Evolutionary conservation across 345 rosid species (phyloP).

Genomic region (Salix purpurea): DNA sequence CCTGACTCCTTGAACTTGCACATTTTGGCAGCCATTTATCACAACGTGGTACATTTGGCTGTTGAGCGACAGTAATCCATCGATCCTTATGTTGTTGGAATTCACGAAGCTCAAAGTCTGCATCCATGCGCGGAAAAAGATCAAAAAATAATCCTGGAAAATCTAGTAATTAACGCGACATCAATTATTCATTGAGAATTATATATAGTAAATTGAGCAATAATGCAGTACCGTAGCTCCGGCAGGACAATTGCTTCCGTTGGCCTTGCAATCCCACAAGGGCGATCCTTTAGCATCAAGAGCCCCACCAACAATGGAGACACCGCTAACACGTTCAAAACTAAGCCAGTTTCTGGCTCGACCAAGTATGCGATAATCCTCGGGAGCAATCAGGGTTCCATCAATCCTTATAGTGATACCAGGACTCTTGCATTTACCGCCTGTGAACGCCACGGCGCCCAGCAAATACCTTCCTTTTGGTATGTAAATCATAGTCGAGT

Average conservation of each 20-base stretch:
- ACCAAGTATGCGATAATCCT: background rate
- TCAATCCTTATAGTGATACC: conserved; percentile 4
- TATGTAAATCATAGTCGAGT: background rate
- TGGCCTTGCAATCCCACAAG: conserved; percentile 10
- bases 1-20: background rate
- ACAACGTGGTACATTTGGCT: conserved; percentile 9
- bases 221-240: background rate
- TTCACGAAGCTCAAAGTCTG: conserved; percentile 13
- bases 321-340: background rate
- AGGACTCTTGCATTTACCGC: conserved; percentile 3
- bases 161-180: too few relatives aligned
- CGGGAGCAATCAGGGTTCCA: conserved; percentile 3
- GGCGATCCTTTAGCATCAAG: conserved; percentile 11
- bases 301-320: conserved; percentile 11
- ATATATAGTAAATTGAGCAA: too few relatives aligned
- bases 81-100: conserved; percentile 7
- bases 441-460: background rate
- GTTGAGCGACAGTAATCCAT: conserved; percentile 4
- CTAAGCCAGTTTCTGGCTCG: background rate
- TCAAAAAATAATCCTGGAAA: too few relatives aligned
- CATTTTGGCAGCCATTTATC: conserved; percentile 6
- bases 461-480: conserved; percentile 12
- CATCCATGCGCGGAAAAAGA: background rate
- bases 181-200: background rate
- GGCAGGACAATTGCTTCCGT: background rate